phyloP scores from a whole-genome alignment of 495 filamentous ascomycete species.

The Hypomontagnella submonticulosa region DNA sequence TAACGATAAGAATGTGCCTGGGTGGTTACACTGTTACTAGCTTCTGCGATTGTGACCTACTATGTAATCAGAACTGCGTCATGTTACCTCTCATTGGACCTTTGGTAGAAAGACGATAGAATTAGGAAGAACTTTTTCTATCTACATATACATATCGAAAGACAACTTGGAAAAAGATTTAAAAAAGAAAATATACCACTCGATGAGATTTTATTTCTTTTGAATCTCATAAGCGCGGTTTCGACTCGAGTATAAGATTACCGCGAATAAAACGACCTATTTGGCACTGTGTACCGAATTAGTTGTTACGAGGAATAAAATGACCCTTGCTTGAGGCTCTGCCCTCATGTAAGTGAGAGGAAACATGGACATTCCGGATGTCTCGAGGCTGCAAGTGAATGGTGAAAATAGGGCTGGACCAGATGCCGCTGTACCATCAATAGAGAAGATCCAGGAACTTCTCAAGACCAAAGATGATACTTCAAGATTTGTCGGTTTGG shows the following conservation, averaged over 20 bases:
- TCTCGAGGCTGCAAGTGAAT: conserved; percentile 23
- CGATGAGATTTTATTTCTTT: too few relatives aligned
- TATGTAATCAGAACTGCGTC: too few relatives aligned
- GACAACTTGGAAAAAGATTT: neutral
- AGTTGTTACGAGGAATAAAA: neutral
- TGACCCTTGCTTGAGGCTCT: conserved; percentile 4
- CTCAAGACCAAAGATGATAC: conserved; percentile 70
- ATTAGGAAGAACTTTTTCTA: conserved; percentile 20
- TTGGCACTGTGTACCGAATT: too few relatives aligned
- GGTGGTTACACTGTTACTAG: conserved; percentile 14
- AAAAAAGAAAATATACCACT: too few relatives aligned
- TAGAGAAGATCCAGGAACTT: conserved; percentile 58
- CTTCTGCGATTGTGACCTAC: conserved; percentile 2
- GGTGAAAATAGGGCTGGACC: conserved; percentile 4
- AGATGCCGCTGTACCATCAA: conserved; percentile 20
- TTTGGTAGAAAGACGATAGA: conserved; percentile 1
- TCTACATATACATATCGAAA: neutral
- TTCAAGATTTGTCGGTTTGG: conserved; percentile 72
- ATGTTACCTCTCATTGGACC: neutral
- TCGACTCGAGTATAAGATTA: neutral
- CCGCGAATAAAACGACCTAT: neutral
- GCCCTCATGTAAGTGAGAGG: conserved; percentile 19
- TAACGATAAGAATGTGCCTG: conserved; percentile 32
- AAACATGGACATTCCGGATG: conserved; percentile 40
- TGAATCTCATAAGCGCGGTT: neutral